Conservation (phyloP, 78 protist genomes). For the Thecamonas trahens region DNA sequence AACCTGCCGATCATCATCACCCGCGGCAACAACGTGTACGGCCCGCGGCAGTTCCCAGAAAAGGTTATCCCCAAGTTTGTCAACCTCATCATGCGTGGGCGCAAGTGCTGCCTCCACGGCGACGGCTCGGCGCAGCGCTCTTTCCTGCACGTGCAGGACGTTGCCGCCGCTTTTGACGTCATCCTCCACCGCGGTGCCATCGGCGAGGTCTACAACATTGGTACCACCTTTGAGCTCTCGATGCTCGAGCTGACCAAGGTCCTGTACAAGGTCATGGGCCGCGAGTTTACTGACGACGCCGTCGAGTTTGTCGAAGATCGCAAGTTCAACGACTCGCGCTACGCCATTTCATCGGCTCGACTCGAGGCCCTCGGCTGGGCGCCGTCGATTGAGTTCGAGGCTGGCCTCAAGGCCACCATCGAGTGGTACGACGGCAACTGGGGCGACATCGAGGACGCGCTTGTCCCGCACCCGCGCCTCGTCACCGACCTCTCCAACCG, state of each 20-base stretch:
- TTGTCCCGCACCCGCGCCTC: too few species aligned
- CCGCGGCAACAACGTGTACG: conserved; percentile 91
- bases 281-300: conserved; percentile 34
- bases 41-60: conserved; percentile 91
- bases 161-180: conserved; percentile 66
- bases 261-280: neutral
- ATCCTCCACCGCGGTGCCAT: conserved; percentile 49
- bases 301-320: conserved; percentile 67
- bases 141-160: conserved; percentile 71
- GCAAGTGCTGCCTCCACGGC: conserved; percentile 21
- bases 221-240: neutral
- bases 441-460: neutral
- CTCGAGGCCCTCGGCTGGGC: conserved; percentile 58
- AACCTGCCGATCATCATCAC: conserved; percentile 81
- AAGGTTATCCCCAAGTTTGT: conserved; percentile 89
- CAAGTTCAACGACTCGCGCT: conserved; percentile 77
- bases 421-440: conserved; percentile 6
- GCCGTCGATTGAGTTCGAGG: conserved; percentile 4
- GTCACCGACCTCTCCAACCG: too few species aligned
- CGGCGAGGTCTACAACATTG: conserved; percentile 6
- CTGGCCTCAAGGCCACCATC: conserved; percentile 23
- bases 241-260: neutral
- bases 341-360: conserved; percentile 29
- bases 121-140: neutral
- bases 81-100: conserved; percentile 9